Evolutionary conservation across 1,284 basidiomycete species (phyloP).

Genomic region (Microbotryum saponariae): DNA sequence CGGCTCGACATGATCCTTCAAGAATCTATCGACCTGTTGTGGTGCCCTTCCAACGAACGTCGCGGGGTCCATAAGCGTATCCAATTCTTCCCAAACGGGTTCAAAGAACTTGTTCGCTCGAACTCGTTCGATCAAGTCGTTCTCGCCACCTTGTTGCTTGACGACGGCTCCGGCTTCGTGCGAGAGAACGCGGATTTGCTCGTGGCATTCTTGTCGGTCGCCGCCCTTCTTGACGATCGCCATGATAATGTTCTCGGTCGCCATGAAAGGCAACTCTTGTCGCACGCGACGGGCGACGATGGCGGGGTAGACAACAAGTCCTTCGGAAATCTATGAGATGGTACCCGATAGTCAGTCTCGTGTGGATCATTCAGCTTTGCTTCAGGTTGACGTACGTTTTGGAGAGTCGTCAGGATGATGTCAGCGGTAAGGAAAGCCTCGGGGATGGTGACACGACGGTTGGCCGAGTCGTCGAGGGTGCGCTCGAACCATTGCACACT

Average conservation of each 20-base stretch:
- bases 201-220: slow-evolving; percentile 93
- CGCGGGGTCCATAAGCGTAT: slow-evolving; percentile 58
- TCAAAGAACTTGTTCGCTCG: slow-evolving; percentile 58
- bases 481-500: slow-evolving; percentile 95
- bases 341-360: too few species aligned
- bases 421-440: slow-evolving; percentile 97
- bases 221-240: slow-evolving; percentile 90
- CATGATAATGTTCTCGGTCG: slow-evolving; percentile 84
- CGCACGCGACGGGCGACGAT: slow-evolving; percentile 86
- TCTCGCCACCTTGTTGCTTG: slow-evolving; percentile 88
- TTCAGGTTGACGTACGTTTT: slow-evolving; percentile 53
- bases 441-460: slow-evolving; percentile 89
- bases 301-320: slow-evolving; percentile 92
- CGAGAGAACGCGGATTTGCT: slow-evolving; percentile 91
- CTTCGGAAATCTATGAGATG: slow-evolving; percentile 60
- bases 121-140: slow-evolving; percentile 90
- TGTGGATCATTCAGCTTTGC: too few species aligned
- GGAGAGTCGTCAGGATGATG: slow-evolving; percentile 87
- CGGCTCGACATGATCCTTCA: slow-evolving; percentile 82
- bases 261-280: slow-evolving; percentile 97
- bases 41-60: slow-evolving; percentile 87
- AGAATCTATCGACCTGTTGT: slow-evolving; percentile 83
- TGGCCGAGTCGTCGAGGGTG: slow-evolving; percentile 93
- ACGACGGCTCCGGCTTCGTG: slow-evolving; percentile 93
- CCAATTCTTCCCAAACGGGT: slow-evolving; percentile 49